Base-by-base conservation (phyloP, 768 basidiomycete species). In the Mycena haematopus region DNA sequence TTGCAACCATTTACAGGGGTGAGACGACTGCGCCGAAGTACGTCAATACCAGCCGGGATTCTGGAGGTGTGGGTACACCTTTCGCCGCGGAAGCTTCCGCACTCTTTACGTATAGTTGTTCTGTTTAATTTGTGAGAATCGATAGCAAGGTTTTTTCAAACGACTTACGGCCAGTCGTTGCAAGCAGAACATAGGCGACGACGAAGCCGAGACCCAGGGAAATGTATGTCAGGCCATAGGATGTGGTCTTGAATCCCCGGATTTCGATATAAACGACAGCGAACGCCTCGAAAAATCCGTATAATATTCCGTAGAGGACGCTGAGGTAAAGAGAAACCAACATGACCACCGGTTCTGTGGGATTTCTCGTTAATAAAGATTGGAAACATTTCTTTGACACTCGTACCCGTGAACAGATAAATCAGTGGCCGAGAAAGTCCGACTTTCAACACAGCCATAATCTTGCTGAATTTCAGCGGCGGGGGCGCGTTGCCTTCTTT, bases 291-390 rank as follows among this genome's bases (percentile, higher is more conserved):
- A 67, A 67, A 36, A 67, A 67, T 3, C 62, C 62, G 24, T 67
- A 67, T 33, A 67, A 35, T 22, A 67, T 67, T 1, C 62, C 62
- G 15, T 67, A 67, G 3, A 67, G 50, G 8, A 61, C n/a, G 40
- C 58, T 61, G 14, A 67, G 52, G 29, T 67, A 67, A 13, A 67
- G 13, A 1, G 66, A 67, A 11, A 67, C 47, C 25, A 67, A 31
- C 62, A 62, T 64, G 21, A 67, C 66, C n/a, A 67, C 62, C 36
- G 66, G 66, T 52, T 67, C 66, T 58, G 60, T 15, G 52, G 22
- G 2, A 6, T 14, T 25, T 40, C 29, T 53, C 3, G 19, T 52
- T 29, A 44, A 24, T 3, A 33, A 9, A 0, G 17, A 22, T 4
- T 11, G 10, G 6, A 17, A 8, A 10, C 25, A 31, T n/a, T 42